These are phyloP conservation scores for Cryphonectria carpinicola DNA, from an alignment of 2,329 filamentous ascomycete species.

Conservation along the genomic window DNA sequence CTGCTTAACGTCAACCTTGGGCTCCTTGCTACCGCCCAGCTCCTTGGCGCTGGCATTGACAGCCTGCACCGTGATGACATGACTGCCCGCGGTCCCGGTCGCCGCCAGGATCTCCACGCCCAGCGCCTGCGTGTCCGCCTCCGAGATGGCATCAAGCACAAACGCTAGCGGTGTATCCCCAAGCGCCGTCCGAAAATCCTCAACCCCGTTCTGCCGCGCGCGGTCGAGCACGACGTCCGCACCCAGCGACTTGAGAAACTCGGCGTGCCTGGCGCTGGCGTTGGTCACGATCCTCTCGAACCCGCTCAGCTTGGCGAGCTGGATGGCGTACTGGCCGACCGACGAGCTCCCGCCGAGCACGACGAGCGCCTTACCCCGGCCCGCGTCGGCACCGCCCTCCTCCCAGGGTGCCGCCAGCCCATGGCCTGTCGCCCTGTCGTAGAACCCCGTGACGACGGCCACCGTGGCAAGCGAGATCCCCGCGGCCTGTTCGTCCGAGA, in stretches of 20 bases:
- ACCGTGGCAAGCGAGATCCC: constrained; percentile 35
- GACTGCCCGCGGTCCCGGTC: constrained; percentile 31
- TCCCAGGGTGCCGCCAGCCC: constrained; percentile 39
- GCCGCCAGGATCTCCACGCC: constrained; percentile 36
- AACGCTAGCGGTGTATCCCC: constrained; percentile 36
- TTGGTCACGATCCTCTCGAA: constrained; percentile 49
- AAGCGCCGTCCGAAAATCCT: constrained; percentile 35
- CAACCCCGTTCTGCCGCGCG: constrained; percentile 30
- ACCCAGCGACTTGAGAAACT: constrained; percentile 33
- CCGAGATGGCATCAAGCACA: constrained; percentile 39
- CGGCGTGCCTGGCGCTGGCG: constrained; percentile 42
- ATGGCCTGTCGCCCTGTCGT: constrained; percentile 30
- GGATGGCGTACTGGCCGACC: constrained; percentile 49
- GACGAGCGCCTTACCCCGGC: constrained; percentile 48
- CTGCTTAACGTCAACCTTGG: constrained; percentile 21
- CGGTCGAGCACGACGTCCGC: constrained; percentile 32
- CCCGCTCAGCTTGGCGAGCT: constrained; percentile 47
- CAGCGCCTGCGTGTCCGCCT: constrained; percentile 36
- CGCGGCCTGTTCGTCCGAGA: constrained; percentile 37
- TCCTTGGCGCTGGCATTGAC: constrained; percentile 29
- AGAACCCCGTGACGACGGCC: constrained; percentile 32
- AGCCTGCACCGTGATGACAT: constrained; percentile 30
- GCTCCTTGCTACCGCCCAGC: constrained; percentile 25
- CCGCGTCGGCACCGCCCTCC: constrained; percentile 37
- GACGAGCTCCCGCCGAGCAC: constrained; percentile 38